Base-by-base conservation (phyloP, 2,329 filamentous ascomycete species). In the Penicillium brasilianum region DNA sequence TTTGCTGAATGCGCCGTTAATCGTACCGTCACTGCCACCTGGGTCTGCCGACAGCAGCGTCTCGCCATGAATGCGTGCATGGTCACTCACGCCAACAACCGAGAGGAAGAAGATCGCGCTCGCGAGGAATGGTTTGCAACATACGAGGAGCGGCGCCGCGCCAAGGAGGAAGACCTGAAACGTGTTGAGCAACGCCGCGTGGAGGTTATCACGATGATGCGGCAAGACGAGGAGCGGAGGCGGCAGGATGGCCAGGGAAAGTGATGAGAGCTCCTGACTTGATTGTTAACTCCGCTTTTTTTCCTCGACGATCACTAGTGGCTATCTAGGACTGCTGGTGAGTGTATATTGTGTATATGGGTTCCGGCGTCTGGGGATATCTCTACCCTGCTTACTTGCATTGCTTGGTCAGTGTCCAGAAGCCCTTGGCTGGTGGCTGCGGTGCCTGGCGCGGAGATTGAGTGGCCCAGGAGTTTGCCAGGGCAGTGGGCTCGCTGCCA, bases 51-150 rank as follows among this genome's bases (percentile, higher is more conserved):
- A 57, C 80, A 84, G 52, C 85, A 93, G 73, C 90, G 93, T 71
- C 88, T 89, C 64, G 83, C 85, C 37, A 99, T 99, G 95, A 99
- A 99, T 80, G 84, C 82, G 63, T 99, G 95, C 82, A 97, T 99
- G 93, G 84, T 93, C 69, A 78, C 84, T 58, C 90, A 96, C 80
- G 93, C 94, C 58, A 96, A 91, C 65, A 96, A 91, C 66, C 90
- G 88, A 65, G 87, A 85, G 57, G 92, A 96, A 76, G 86, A 96
- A 77, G 95, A 99, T 80, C 88, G 87, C 25, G 95, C 95, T 65
- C 84, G 95, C 55, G 91, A 93, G 77, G 93, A 98, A 75, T 99
- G 95, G 95, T 98, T 98, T 77, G 87, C 88, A 55, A 84, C 86
- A 65, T 85, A 91, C 55, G 83, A 91, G 69, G 87, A 92, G 79